phyloP scores from a whole-genome alignment of 2,329 filamentous ascomycete species.

The Colletotrichum salicis region DNA sequence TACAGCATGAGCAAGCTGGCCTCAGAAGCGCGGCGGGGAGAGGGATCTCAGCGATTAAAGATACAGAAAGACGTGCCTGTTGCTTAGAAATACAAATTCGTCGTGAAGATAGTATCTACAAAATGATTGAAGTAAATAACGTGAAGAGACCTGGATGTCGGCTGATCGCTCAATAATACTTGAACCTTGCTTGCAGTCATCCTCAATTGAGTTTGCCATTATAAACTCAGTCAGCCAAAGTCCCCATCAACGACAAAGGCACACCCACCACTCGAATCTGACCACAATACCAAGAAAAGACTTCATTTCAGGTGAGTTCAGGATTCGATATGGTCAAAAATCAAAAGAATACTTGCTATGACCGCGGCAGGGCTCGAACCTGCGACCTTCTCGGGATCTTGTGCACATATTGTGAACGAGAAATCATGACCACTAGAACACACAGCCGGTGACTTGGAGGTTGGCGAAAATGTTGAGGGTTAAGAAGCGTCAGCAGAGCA shows the following conservation, averaged over 20 bases:
- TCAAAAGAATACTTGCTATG: background rate
- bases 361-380: conserved; percentile 31
- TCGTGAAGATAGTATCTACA: background rate
- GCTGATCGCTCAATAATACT: background rate
- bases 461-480: rapidly evolving
- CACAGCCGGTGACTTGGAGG: conserved; percentile 1
- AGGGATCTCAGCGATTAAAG: background rate
- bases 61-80: background rate
- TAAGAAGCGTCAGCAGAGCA: background rate
- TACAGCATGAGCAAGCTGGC: background rate
- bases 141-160: background rate
- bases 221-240: no score
- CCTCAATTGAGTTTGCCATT: no score
- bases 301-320: background rate
- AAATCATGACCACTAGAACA: conserved; percentile 32
- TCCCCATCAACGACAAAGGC: no score
- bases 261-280: background rate
- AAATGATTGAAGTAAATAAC: background rate
- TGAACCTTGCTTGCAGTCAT: background rate
- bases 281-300: background rate
- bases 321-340: background rate
- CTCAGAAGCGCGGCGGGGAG: background rate
- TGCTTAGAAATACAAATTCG: background rate
- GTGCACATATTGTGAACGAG: conserved; percentile 29
- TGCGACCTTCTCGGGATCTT: conserved; percentile 30